Conservation (phyloP, 1,284 basidiomycete species). For the Cryptococcus sp. region DNA sequence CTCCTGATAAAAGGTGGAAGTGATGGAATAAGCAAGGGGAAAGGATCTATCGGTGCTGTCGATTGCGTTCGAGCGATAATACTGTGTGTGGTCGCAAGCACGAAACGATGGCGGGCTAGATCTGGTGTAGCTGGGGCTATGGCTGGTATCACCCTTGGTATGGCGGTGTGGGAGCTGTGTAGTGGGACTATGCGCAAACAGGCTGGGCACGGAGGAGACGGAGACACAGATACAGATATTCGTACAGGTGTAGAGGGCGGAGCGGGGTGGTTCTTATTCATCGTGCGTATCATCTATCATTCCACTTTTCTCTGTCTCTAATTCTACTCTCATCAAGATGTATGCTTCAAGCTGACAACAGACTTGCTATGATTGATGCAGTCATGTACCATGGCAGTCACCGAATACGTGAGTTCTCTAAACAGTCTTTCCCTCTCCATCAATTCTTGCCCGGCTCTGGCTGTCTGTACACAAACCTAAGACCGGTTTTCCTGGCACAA, state of each 20-base stretch:
- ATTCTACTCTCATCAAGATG: too few relatives aligned
- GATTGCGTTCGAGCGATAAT: slow-evolving; percentile 2
- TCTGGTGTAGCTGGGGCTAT: slow-evolving; percentile 7
- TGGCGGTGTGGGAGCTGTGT: slow-evolving; percentile 22
- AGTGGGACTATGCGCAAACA: neutral
- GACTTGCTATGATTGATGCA: neutral
- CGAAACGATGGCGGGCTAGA: slow-evolving; percentile 14
- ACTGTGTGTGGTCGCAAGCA: slow-evolving; percentile 7
- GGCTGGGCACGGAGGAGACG: too few relatives aligned
- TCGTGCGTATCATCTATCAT: too few relatives aligned
- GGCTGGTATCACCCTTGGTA: slow-evolving; percentile 14
- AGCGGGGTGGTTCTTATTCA: too few relatives aligned
- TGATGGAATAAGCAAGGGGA: too few relatives aligned
- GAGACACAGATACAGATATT: too few relatives aligned
- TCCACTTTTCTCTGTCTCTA: too few relatives aligned
- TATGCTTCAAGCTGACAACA: neutral
- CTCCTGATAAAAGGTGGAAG: too few relatives aligned
- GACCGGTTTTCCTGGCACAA: neutral
- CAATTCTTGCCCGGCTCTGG: neutral
- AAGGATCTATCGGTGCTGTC: neutral
- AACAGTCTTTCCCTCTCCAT: neutral
- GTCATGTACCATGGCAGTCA: slow-evolving; percentile 14
- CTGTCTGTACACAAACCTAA: neutral
- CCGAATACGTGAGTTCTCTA: slow-evolving; percentile 27
- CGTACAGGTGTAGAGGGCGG: too few relatives aligned